Evolutionary conservation across 768 basidiomycete species (phyloP).

Genomic region (Pleurotus tuber-regium): DNA sequence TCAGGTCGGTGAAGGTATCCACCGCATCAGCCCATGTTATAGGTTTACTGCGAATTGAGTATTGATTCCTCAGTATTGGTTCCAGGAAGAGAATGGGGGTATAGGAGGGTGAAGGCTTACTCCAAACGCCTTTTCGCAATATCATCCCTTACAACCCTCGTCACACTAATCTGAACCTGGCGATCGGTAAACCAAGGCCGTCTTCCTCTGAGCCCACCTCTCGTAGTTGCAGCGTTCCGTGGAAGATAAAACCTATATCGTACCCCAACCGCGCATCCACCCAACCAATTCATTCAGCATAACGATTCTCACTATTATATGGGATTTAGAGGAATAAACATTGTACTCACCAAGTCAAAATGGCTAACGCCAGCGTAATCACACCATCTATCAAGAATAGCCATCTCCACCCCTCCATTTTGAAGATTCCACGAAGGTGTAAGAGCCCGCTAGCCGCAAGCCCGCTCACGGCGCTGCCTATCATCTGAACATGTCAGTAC

Average conservation of each 20-base stretch:
- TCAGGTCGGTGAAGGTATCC: constrained; percentile 3
- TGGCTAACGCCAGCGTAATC: not conserved
- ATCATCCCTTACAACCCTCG: constrained; percentile 7
- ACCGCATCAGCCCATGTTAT: constrained; percentile 4
- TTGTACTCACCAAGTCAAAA: constrained; percentile 1
- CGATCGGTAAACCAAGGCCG: constrained; percentile 6
- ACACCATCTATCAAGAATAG: constrained; percentile 1
- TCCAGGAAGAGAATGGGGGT: not conserved
- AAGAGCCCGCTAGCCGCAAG: constrained; percentile 5
- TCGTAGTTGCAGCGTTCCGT: not conserved
- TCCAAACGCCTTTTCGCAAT: constrained; percentile 4
- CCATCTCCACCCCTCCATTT: constrained; percentile 8
- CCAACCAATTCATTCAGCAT: not conserved
- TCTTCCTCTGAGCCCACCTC: not conserved
- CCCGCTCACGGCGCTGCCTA: constrained; percentile 10
- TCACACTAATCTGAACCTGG: constrained; percentile 7
- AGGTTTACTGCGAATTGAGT: not conserved
- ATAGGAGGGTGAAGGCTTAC: not conserved
- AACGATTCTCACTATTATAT: too few relatives aligned
- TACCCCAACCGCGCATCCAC: too few relatives aligned
- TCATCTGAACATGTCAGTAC: constrained; percentile 4
- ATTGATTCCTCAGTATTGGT: not conserved
- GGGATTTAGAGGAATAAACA: too few relatives aligned
- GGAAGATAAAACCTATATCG: constrained; percentile 2
- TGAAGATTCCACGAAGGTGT: constrained; percentile 6